These are phyloP conservation scores for Penicillium egyptiacum DNA, from an alignment of 495 filamentous ascomycete species.

Conservation along the genomic window DNA sequence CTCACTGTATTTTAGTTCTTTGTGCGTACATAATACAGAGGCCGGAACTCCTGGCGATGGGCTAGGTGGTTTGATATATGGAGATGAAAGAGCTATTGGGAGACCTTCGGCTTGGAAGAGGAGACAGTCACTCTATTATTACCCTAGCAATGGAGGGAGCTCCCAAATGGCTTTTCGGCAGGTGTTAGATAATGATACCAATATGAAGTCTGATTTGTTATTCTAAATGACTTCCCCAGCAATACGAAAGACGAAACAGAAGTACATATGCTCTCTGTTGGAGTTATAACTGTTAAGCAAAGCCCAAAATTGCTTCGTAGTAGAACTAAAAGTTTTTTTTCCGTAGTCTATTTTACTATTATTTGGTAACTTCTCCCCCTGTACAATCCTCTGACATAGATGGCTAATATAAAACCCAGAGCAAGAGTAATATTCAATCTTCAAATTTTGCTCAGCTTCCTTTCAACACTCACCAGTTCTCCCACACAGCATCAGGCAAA, in stretches of 20 bases:
- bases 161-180: slow-evolving; percentile 26
- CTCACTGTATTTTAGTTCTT: slow-evolving; percentile 37
- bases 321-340: slow-evolving; percentile 1
- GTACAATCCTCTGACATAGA: not conserved
- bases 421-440: not conserved
- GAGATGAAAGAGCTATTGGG: slow-evolving; percentile 5
- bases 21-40: slow-evolving; percentile 35
- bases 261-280: not conserved
- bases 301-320: not conserved
- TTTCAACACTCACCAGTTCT: slow-evolving; percentile 66
- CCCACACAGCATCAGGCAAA: slow-evolving; percentile 77
- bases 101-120: not conserved
- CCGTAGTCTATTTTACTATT: not conserved
- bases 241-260: not conserved
- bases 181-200: slow-evolving; percentile 39
- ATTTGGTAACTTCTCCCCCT: not conserved
- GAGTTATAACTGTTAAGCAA: not conserved
- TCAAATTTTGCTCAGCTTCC: not conserved
- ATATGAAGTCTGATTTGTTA: slow-evolving; percentile 25
- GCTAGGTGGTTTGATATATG: slow-evolving; percentile 31
- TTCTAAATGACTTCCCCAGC: not conserved
- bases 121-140: slow-evolving; percentile 17
- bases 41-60: slow-evolving; percentile 31
- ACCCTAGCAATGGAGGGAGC: slow-evolving; percentile 9
- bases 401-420: not conserved